phyloP scores from a whole-genome alignment of 306 rosid species.

The Acacia melanoxylon region DNA sequence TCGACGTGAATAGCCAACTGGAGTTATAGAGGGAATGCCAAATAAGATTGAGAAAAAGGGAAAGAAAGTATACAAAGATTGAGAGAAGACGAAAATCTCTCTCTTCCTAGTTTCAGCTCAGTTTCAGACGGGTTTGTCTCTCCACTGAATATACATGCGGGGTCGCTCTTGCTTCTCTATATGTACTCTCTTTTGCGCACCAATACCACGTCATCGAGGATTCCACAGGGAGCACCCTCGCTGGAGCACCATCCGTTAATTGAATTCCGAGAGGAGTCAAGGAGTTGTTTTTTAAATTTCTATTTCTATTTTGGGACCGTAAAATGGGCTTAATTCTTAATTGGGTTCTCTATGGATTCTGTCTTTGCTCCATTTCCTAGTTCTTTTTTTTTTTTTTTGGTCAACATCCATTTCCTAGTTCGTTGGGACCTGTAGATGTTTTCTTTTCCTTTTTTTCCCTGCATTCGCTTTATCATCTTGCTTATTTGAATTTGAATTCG shows the following conservation, averaged over 20 bases:
- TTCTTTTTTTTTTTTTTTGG: neutral
- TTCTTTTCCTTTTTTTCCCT: neutral
- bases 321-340: neutral
- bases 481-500: neutral
- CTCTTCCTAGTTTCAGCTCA: neutral
- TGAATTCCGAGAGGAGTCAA: neutral
- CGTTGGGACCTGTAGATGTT: neutral
- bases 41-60: neutral
- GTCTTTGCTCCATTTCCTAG: slow-evolving; percentile 22
- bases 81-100: neutral
- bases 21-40: slow-evolving; percentile 28
- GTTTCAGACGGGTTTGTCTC: slow-evolving; percentile 42
- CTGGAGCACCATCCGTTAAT: slow-evolving; percentile 57
- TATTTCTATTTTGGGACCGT: slow-evolving; percentile 16
- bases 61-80: neutral
- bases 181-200: neutral
- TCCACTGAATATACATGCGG: slow-evolving; percentile 37
- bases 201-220: slow-evolving; percentile 70
- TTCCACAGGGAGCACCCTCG: slow-evolving; percentile 69
- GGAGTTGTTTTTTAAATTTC: neutral
- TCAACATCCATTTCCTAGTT: slow-evolving; percentile 16
- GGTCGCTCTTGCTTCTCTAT: neutral
- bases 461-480: neutral
- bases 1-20: slow-evolving; percentile 44
- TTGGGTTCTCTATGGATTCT: neutral